Conservation (phyloP, 2,329 filamentous ascomycete species). For the Alternaria brassicicola region DNA sequence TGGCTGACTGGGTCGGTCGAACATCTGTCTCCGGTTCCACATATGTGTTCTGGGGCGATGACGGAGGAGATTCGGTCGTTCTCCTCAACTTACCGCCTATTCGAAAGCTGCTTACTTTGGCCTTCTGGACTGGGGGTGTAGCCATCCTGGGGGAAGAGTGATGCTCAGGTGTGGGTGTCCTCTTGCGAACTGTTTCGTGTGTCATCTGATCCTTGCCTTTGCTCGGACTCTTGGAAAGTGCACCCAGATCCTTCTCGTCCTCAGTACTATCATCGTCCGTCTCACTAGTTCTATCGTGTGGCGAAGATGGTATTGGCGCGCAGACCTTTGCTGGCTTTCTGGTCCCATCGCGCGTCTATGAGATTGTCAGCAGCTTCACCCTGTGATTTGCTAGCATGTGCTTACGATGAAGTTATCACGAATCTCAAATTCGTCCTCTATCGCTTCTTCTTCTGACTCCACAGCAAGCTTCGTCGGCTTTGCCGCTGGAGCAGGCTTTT, state of each 20-base stretch:
- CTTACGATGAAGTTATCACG: conserved; percentile 42
- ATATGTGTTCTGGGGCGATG: not conserved
- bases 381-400: too few species aligned
- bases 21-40: not conserved
- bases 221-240: conserved; percentile 27
- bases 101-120: conserved; percentile 32
- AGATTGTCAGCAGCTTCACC: not conserved
- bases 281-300: not conserved
- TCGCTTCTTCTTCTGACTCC: conserved; percentile 37
- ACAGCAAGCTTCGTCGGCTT: conserved; percentile 9
- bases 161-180: conserved; percentile 12
- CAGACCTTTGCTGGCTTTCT: not conserved
- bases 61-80: not conserved
- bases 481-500: conserved; percentile 5
- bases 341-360: conserved; percentile 19
- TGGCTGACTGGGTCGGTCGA: not conserved
- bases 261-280: not conserved
- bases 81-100: conserved; percentile 38
- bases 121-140: conserved; percentile 11
- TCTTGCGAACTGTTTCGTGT: not conserved
- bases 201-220: conserved; percentile 5
- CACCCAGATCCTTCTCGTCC: conserved; percentile 49
- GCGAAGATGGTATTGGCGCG: not conserved
- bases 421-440: conserved; percentile 47
- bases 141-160: conserved; percentile 1